Conservation (phyloP, 202 grass and related monocot genomes). For the Dendrocalamus latiflorus region DNA sequence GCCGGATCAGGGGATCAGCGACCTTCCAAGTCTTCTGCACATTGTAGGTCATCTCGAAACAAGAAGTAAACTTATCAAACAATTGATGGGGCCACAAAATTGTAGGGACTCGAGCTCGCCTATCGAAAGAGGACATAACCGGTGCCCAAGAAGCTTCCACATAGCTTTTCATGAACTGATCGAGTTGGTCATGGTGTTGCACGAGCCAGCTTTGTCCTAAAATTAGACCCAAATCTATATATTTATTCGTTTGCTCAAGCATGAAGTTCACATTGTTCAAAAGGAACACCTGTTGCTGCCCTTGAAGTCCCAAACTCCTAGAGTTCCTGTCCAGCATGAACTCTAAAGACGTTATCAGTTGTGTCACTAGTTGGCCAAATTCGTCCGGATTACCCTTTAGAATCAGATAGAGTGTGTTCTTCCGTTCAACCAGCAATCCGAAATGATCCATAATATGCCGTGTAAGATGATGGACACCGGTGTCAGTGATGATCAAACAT, state of each 20-base stretch:
- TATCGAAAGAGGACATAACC: neutral
- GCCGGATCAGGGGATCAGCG: neutral
- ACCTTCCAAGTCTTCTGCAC: neutral
- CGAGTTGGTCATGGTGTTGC: neutral
- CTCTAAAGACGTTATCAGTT: neutral
- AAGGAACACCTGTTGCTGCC: conserved; percentile 10
- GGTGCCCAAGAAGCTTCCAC: conserved; percentile 8
- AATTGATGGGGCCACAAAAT: neutral
- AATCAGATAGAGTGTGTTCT: neutral
- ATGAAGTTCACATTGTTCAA: conserved; percentile 19
- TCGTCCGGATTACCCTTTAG: neutral
- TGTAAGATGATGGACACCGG: neutral
- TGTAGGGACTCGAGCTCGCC: no score
- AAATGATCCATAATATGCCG: neutral
- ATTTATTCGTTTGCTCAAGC: no score
- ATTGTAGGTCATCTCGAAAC: neutral
- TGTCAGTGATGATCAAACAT: neutral
- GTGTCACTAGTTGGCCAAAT: neutral
- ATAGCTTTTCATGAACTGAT: neutral
- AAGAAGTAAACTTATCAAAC: neutral
- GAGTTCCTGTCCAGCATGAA: neutral
- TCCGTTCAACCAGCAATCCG: neutral
- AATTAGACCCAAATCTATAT: no score
- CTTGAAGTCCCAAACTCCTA: neutral
- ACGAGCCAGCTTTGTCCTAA: neutral